Evolutionary conservation across 2,329 filamentous ascomycete genomes (phyloP).

Genomic region (Alternaria incomplexa): DNA sequence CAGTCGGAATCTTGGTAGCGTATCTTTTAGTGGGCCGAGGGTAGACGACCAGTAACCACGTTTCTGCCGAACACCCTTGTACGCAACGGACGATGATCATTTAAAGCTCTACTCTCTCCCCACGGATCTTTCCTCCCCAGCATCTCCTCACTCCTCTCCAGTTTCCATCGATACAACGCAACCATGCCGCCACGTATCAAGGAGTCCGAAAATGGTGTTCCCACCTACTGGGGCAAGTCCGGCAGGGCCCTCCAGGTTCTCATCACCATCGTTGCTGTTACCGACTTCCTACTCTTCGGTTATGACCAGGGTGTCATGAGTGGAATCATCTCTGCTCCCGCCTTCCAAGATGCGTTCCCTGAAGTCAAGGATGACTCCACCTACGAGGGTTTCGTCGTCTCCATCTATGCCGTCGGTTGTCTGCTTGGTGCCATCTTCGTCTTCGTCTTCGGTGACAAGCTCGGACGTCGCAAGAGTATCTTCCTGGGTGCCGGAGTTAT

Average conservation of each 20-base stretch:
- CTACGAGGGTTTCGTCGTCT: slow-evolving; percentile 55
- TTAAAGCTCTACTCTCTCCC: slow-evolving; percentile 34
- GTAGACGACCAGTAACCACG: slow-evolving; percentile 15
- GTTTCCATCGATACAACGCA: slow-evolving; percentile 22
- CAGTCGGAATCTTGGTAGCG: slow-evolving; percentile 26
- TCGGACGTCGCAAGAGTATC: slow-evolving; percentile 53
- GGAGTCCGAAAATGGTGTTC: slow-evolving; percentile 31
- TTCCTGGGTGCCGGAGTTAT: slow-evolving; percentile 51
- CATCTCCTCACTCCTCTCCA: slow-evolving; percentile 29
- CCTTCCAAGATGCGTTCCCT: slow-evolving; percentile 46
- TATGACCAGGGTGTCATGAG: slow-evolving; percentile 55
- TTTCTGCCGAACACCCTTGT: slow-evolving; percentile 22
- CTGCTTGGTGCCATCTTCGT: slow-evolving; percentile 50
- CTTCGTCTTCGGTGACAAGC: slow-evolving; percentile 47
- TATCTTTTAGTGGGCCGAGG: slow-evolving; percentile 28
- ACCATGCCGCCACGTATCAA: slow-evolving; percentile 33
- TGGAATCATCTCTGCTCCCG: slow-evolving; percentile 49
- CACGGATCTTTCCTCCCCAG: slow-evolving; percentile 23
- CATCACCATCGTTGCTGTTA: slow-evolving; percentile 52
- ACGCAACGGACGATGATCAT: slow-evolving; percentile 23
- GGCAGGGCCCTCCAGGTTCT: slow-evolving; percentile 39
- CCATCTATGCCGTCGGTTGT: slow-evolving; percentile 60
- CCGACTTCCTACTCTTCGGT: slow-evolving; percentile 57
- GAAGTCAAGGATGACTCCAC: slow-evolving; percentile 45
- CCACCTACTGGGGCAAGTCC: slow-evolving; percentile 40